Evolutionary conservation across 129 eudicot genomes (phyloP).

Genomic region (Ambrosia trifida): DNA sequence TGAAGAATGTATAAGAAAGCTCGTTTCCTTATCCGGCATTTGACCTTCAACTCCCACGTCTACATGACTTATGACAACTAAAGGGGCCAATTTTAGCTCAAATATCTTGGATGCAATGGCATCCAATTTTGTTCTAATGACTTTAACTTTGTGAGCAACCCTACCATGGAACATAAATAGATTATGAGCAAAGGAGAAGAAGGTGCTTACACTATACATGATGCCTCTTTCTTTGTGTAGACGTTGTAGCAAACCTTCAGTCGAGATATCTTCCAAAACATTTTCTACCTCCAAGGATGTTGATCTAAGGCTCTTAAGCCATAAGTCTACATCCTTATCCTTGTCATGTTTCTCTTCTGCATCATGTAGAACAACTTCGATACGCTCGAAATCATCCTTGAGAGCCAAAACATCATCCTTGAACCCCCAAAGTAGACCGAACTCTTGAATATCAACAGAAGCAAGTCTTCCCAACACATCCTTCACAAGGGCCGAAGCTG

Average conservation of each 20-base stretch:
- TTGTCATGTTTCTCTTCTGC: slow-evolving; percentile 11
- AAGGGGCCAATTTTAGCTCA: not conserved
- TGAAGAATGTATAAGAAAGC: not conserved
- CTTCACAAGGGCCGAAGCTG: slow-evolving; percentile 11
- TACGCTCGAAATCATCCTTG: not conserved
- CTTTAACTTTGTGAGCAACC: slow-evolving; percentile 7
- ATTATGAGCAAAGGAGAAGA: not conserved
- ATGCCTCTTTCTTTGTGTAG: slow-evolving; percentile 4
- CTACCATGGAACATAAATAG: not conserved
- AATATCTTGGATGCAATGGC: not conserved
- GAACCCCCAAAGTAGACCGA: slow-evolving; percentile 11
- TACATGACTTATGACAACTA: not conserved
- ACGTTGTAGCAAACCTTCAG: not conserved
- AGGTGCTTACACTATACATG: not conserved
- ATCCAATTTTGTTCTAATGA: not conserved
- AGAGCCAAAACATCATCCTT: slow-evolving; percentile 13
- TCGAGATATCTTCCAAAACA: not conserved
- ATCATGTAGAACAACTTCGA: slow-evolving; percentile 15
- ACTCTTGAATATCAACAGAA: not conserved
- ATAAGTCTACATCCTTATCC: not conserved
- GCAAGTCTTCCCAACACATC: slow-evolving; percentile 11
- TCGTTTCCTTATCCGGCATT: slow-evolving; percentile 1
- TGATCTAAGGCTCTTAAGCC: slow-evolving; percentile 15
- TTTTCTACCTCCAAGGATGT: slow-evolving; percentile 17
- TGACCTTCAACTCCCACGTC: not conserved